Conservation (phyloP, 768 basidiomycete genomes). For the Crassisporium funariophilum region DNA sequence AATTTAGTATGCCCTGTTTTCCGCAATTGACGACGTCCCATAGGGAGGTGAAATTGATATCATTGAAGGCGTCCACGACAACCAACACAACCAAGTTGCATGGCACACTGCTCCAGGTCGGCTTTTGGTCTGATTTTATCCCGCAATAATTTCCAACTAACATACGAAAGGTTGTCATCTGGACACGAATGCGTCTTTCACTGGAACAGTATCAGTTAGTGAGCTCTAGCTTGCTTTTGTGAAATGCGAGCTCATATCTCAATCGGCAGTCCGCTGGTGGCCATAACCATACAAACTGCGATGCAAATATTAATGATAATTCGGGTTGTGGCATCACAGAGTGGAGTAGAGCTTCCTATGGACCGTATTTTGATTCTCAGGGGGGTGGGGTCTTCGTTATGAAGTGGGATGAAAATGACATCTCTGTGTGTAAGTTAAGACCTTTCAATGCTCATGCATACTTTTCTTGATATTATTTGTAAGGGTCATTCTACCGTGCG, state of each 20-base stretch:
- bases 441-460: background rate
- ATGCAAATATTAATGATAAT: slow-evolving; percentile 55
- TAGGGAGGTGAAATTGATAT: slow-evolving; percentile 84
- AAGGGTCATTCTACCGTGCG: slow-evolving; percentile 86
- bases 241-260: too few relatives aligned
- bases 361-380: slow-evolving; percentile 75
- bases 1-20: background rate
- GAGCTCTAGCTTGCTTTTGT: background rate
- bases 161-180: slow-evolving; percentile 54
- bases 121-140: slow-evolving; percentile 9
- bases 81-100: slow-evolving; percentile 82
- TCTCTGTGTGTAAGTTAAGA: slow-evolving; percentile 68
- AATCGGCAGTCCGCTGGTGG: slow-evolving; percentile 34
- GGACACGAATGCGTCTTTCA: slow-evolving; percentile 55
- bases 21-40: slow-evolving; percentile 4
- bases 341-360: slow-evolving; percentile 82
- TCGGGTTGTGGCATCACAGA: slow-evolving; percentile 80
- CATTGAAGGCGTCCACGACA: slow-evolving; percentile 84
- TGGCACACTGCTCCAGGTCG: slow-evolving; percentile 73
- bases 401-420: slow-evolving; percentile 83
- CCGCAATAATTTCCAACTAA: slow-evolving; percentile 6
- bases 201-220: slow-evolving; percentile 65
- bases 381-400: slow-evolving; percentile 87
- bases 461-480: too few relatives aligned
- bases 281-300: slow-evolving; percentile 53